phyloP scores from a whole-genome alignment of 169 alveolate genomes.

The Babesia caballi region DNA sequence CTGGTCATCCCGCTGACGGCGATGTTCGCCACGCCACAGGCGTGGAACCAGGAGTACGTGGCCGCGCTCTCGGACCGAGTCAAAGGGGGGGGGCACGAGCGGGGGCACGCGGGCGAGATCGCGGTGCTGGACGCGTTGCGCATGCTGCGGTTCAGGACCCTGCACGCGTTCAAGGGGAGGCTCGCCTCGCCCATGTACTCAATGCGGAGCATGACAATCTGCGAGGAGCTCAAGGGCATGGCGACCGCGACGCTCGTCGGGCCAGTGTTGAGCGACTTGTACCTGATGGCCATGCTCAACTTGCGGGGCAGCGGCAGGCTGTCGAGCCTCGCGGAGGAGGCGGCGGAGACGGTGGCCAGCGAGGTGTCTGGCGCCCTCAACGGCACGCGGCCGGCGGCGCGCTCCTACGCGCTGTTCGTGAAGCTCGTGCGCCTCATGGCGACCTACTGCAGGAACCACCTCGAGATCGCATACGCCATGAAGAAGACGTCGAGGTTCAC shows the following conservation, averaged over 20 bases:
- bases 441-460: constrained; percentile 30
- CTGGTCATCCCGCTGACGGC: constrained; percentile 35
- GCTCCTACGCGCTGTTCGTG: constrained; percentile 10
- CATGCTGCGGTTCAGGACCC: constrained; percentile 22
- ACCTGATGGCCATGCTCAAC: constrained; percentile 46
- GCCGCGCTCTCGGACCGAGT: neutral
- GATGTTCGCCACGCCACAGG: constrained; percentile 21
- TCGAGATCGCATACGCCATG: constrained; percentile 20
- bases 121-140: constrained; percentile 29
- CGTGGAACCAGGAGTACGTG: constrained; percentile 26
- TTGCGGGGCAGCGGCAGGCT: constrained; percentile 20
- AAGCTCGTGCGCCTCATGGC: constrained; percentile 27
- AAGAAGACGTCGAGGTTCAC: constrained; percentile 10
- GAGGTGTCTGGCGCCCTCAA: neutral
- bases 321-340: constrained; percentile 15
- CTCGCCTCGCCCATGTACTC: constrained; percentile 28
- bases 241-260: constrained; percentile 21
- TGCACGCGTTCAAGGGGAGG: constrained; percentile 49
- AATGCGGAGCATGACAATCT: constrained; percentile 39
- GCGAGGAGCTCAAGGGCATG: constrained; percentile 25
- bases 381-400: neutral
- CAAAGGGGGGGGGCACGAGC: neutral
- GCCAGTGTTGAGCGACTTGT: constrained; percentile 46
- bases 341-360: neutral
- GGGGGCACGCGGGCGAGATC: neutral